Evolutionary conservation across 2,329 filamentous ascomycete genomes (phyloP).

Genomic region (Chlorencoelia australis): DNA sequence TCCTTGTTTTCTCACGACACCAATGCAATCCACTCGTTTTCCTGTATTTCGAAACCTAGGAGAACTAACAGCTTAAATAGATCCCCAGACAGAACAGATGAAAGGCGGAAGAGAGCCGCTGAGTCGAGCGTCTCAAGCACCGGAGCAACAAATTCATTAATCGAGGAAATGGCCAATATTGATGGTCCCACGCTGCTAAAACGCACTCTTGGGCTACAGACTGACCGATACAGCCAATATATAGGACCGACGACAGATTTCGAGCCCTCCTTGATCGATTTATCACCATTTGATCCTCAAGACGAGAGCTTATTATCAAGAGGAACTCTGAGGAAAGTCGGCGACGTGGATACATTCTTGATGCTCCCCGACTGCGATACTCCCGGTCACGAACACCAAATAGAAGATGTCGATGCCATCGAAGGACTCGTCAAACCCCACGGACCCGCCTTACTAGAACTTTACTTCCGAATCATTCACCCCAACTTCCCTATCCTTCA

Average conservation of each 20-base stretch:
- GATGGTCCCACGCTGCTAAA: conserved; percentile 56
- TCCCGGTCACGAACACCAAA: conserved; percentile 59
- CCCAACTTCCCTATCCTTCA: conserved; percentile 76
- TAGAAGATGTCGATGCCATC: conserved; percentile 59
- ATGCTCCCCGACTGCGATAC: conserved; percentile 67
- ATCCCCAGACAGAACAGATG: conserved; percentile 46
- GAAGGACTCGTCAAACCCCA: conserved; percentile 68
- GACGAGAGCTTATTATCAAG: conserved; percentile 68
- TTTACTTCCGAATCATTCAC: conserved; percentile 76
- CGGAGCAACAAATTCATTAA: conserved; percentile 49
- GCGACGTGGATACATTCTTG: conserved; percentile 68
- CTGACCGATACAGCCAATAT: conserved; percentile 71
- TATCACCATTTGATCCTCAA: conserved; percentile 70
- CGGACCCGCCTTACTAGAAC: conserved; percentile 64
- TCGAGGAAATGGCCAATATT: conserved; percentile 63
- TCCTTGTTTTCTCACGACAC: neutral
- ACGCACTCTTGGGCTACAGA: conserved; percentile 64
- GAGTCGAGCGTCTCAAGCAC: conserved; percentile 52
- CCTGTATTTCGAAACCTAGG: neutral
- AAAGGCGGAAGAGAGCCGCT: conserved; percentile 41
- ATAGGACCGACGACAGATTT: conserved; percentile 77
- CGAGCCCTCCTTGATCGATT: conserved; percentile 71
- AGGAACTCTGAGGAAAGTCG: conserved; percentile 64
- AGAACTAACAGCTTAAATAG: conserved; percentile 31
- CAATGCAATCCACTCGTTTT: neutral